A percentile compares a stretch with the other conserved stretches of the same genome.
Conservation (phyloP, 805 yeast species). For the Naumovozyma baii region DNA sequence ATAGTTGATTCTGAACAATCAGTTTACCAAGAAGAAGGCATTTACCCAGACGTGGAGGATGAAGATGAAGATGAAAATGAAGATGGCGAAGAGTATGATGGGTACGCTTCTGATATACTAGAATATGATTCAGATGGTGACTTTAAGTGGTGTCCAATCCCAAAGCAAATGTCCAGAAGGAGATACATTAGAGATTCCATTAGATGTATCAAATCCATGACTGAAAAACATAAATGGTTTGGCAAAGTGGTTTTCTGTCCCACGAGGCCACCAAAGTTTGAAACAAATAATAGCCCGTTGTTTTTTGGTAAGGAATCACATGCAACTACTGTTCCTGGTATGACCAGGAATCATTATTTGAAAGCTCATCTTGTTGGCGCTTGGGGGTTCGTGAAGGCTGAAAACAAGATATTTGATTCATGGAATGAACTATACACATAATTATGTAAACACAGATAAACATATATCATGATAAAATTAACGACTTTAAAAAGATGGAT, state of each 20-base stretch:
- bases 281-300: conserved; percentile 21
- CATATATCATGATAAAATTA: too few relatives aligned
- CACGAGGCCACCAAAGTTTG: conserved; percentile 13
- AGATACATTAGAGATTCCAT: conserved; percentile 43
- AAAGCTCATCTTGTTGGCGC: conserved; percentile 25
- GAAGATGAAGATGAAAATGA: conserved; percentile 1
- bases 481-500: too few relatives aligned
- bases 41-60: conserved; percentile 13
- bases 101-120: conserved; percentile 3
- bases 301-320: conserved; percentile 1
- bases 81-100: conserved; percentile 2
- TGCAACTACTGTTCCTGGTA: conserved; percentile 1
- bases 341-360: conserved; percentile 19
- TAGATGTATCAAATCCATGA: conserved; percentile 47
- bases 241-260: conserved; percentile 36
- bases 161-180: conserved; percentile 30
- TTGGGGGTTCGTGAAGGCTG: conserved; percentile 19
- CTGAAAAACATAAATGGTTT: conserved; percentile 45
- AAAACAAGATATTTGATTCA: conserved; percentile 3
- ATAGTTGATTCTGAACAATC: conserved; percentile 5
- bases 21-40: conserved; percentile 23
- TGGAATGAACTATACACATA: conserved; percentile 4
- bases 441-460: too few relatives aligned
- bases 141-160: conserved; percentile 42
- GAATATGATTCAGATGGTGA: conserved; percentile 7